Evolutionary conservation across 805 yeast genomes (phyloP).

Genomic region (Debaryomyces castellii): DNA sequence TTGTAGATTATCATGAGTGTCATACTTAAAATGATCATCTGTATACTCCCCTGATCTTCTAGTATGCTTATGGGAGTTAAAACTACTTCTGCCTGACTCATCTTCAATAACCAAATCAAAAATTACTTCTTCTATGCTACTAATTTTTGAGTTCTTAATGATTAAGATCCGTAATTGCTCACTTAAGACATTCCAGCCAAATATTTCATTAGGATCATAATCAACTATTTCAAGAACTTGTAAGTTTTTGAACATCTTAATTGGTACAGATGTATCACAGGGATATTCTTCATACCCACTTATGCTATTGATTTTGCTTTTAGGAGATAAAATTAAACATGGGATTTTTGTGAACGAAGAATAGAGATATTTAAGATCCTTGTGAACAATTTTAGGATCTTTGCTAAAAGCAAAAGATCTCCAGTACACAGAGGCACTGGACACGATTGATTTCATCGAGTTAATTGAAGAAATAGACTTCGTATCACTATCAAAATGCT

Average conservation of each 20-base stretch:
- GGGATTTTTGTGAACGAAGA: slow-evolving; percentile 67
- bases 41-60: slow-evolving; percentile 5
- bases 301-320: slow-evolving; percentile 55
- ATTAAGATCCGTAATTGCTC: slow-evolving; percentile 56
- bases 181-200: slow-evolving; percentile 62
- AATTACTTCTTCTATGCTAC: slow-evolving; percentile 53
- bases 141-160: slow-evolving; percentile 49
- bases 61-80: slow-evolving; percentile 16
- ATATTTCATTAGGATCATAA: slow-evolving; percentile 62
- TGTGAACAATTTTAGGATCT: slow-evolving; percentile 45
- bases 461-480: slow-evolving; percentile 57
- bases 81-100: slow-evolving; percentile 38
- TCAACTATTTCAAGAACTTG: slow-evolving; percentile 61
- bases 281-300: slow-evolving; percentile 69
- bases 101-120: slow-evolving; percentile 56
- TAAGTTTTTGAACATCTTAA: slow-evolving; percentile 59
- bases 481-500: slow-evolving; percentile 43
- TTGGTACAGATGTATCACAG: slow-evolving; percentile 67
- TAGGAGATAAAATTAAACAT: slow-evolving; percentile 59
- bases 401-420: slow-evolving; percentile 32
- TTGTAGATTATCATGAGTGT: slow-evolving; percentile 9
- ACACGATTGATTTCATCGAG: slow-evolving; percentile 52
- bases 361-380: slow-evolving; percentile 56
- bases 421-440: slow-evolving; percentile 43
- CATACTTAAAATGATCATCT: slow-evolving; percentile 12